Base-by-base conservation (phyloP, 192 early-diverging fungal species). In the Coemansia sp. region DNA sequence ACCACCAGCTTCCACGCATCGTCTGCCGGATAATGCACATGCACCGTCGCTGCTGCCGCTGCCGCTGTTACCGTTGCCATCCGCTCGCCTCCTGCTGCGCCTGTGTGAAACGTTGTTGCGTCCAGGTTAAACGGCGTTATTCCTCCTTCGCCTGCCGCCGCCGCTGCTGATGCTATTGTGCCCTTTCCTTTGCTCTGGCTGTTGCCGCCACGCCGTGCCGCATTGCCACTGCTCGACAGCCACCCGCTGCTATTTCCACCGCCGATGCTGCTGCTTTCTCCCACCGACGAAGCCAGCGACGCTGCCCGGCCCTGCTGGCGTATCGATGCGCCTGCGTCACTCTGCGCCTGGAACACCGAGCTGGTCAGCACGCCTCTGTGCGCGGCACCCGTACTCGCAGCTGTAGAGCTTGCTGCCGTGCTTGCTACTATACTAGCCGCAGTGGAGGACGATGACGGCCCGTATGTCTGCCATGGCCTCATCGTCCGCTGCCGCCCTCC, bases 21-120 rank as follows among this genome's bases (percentile, higher is more conserved):
- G 40, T 71, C 72, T 53, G 56, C 61, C 4, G 70, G 73, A 50
- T 85, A 78, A 12, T 68, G 70, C 32, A 85, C 75, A n/a, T 72
- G 50, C 42, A 85, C 19, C 15, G 65, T 57, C 42, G 57, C 49
- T 44, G 67, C 37, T 16, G 68, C 39, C 21, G 37, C 21, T 19
- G 50, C 50, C 60, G 44, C 43, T 16, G 7, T n/a, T 37, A 37
- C 56, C 40, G 26, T 21, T 47, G 48, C 44, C 32, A 50, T 9
- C 8, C 8, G 43, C 10, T 12, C 8, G 21, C n/a, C n/a, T n/a
- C 52, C 12, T 54, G 21, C 52, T 4, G 3, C 52, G 21, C 12
- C 9, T 9, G 52, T 26, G 26, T 26, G 26, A 3, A 26, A 19
- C 26, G 26, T 54, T 12, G 52, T 54, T 26, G 52, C 52, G 21